A percentile compares a stretch with the other conserved stretches of the same genome.
Evolutionary conservation across 345 rosid genomes (phyloP).

Genomic region (Crucihimalaya himalaica): DNA sequence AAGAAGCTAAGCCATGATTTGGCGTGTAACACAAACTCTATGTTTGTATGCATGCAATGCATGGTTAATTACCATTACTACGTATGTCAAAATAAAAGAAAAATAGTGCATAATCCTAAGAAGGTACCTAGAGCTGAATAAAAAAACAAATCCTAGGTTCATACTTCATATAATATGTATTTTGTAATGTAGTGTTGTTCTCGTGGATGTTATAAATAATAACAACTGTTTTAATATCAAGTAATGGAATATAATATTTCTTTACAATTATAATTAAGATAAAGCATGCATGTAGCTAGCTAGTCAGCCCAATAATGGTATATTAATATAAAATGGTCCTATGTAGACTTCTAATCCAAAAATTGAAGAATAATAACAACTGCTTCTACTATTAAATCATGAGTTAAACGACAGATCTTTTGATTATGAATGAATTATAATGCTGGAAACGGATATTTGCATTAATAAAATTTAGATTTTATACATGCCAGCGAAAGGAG

Average conservation of each 20-base stretch:
- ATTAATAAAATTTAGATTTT: slow-evolving; percentile 10
- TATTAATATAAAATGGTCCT: neutral
- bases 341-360: neutral
- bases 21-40: slow-evolving; percentile 33
- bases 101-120: neutral
- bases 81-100: slow-evolving; percentile 22
- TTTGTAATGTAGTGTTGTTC: slow-evolving; percentile 3
- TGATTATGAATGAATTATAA: neutral
- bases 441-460: neutral
- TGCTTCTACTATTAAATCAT: neutral
- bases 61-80: slow-evolving; percentile 19
- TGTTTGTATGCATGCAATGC: slow-evolving; percentile 37
- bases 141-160: neutral
- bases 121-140: slow-evolving; percentile 16
- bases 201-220: slow-evolving; percentile 3
- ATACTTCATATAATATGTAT: neutral
- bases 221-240: slow-evolving; percentile 8
- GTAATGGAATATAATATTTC: neutral
- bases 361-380: neutral
- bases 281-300: neutral
- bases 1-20: slow-evolving; percentile 37
- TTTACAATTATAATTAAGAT: neutral
- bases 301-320: too few relatives aligned
- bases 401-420: neutral
- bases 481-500: slow-evolving; percentile 51